phyloP scores from a whole-genome alignment of 1,284 basidiomycete genomes.

The Tetrapyrgos nigripes region DNA sequence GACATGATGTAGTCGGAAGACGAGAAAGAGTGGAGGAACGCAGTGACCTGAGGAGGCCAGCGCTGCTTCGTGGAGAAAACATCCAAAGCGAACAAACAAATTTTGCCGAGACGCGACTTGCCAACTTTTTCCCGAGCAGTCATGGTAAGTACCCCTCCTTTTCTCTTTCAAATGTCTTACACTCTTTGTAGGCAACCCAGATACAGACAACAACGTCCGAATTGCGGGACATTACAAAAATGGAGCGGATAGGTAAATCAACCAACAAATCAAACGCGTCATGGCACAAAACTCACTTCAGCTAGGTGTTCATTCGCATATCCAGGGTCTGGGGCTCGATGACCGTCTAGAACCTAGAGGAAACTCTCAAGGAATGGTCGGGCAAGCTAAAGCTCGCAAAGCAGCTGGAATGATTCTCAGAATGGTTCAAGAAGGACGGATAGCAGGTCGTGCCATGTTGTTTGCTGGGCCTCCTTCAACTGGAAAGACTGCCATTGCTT shows the following conservation, averaged over 20 bases:
- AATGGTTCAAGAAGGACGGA: slow-evolving; percentile 96
- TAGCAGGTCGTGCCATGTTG: slow-evolving; percentile 94
- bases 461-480: slow-evolving; percentile 97
- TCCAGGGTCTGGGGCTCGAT: slow-evolving; percentile 93
- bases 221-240: slow-evolving; percentile 90
- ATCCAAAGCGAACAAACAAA: slow-evolving; percentile 6
- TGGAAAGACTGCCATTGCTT: slow-evolving; percentile 97
- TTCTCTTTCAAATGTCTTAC: not conserved
- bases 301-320: slow-evolving; percentile 95
- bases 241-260: slow-evolving; percentile 89
- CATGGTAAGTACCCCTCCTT: slow-evolving; percentile 17
- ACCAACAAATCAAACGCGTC: slow-evolving; percentile 7
- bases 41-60: slow-evolving; percentile 36
- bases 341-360: slow-evolving; percentile 89
- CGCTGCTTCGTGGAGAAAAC: slow-evolving; percentile 34
- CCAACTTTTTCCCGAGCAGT: not conserved
- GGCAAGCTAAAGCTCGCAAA: slow-evolving; percentile 93
- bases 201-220: slow-evolving; percentile 79
- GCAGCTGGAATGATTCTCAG: slow-evolving; percentile 97
- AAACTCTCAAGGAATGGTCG: slow-evolving; percentile 95
- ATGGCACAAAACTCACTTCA: slow-evolving; percentile 8
- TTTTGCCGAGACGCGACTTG: not conserved
- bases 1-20: not conserved
- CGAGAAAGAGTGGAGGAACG: slow-evolving; percentile 14
- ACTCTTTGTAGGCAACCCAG: slow-evolving; percentile 57